Evolutionary conservation across 257 asterid genomes (phyloP), one percentile per base, ranked within the genome.

Genomic region (Scutellaria minor): DNA sequence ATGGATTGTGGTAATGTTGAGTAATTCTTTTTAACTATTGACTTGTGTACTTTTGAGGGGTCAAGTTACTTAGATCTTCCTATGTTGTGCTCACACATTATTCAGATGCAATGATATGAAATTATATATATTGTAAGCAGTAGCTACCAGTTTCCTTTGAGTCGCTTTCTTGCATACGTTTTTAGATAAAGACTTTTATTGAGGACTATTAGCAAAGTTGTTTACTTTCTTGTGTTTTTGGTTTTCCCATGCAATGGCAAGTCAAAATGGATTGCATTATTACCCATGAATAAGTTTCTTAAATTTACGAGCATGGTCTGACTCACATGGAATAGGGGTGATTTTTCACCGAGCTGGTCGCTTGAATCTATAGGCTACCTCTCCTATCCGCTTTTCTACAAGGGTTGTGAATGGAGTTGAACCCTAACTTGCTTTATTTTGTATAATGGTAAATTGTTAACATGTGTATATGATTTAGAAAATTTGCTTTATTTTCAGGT

Each of bases 401-500:
- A 18, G 27, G 64, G 54, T 57, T 48, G 64, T 59, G 22, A 60
- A 52, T 53, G 35, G 37, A 74, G 59, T 68, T 51, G n/a, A 9
- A 48, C 41, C 6, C 37, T 31, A 48, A 12, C 62, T 35, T 39
- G 48, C 52, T 13, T 66, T 44, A 27, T 56, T 48, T 65, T 14
- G 42, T 64, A 48, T 40, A 62, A 53, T 63, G 13, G 22, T 48
- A 31, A 24, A 63, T 14, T 59, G 24, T 31, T 31, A 58, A 54
- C 63, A 54, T 9, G 11, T 51, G 18, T 9, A 59, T 9, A 27
- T 67, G 58, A 77, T 40, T 80, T 76, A 67, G 48, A 58, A 50
- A 58, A 50, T 64, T 73, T 65, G 62, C 72, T 48, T 46, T 53
- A 45, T 79, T 72, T 82, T 83, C 93, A 95, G 99, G 95, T 95